Conservation (phyloP, 495 filamentous ascomycete genomes). For the Annulohypoxylon maeteangense region DNA sequence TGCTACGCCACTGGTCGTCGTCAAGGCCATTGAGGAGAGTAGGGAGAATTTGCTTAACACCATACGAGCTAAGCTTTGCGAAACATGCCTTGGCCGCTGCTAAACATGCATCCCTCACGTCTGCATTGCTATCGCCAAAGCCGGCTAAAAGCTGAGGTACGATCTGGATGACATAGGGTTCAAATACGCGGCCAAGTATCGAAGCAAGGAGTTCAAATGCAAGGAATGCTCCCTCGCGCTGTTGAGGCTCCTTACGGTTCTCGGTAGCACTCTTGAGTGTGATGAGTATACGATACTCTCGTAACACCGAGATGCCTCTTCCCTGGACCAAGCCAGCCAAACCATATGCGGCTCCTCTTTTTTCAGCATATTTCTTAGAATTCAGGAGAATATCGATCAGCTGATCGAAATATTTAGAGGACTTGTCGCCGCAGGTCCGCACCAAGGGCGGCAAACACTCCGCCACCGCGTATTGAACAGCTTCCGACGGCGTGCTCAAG, state of each 20-base stretch:
- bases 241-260: conserved; percentile 89
- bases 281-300: conserved; percentile 86
- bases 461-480: conserved; percentile 94
- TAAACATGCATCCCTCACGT: conserved; percentile 91
- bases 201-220: conserved; percentile 90
- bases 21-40: conserved; percentile 92
- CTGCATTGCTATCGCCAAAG: conserved; percentile 87
- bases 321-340: conserved; percentile 90
- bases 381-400: conserved; percentile 81
- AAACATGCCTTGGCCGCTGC: conserved; percentile 96
- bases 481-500: conserved; percentile 93
- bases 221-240: conserved; percentile 87
- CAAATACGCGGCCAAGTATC: conserved; percentile 86
- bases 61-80: conserved; percentile 89
- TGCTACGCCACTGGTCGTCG: conserved; percentile 96
- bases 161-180: conserved; percentile 95
- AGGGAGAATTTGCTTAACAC: conserved; percentile 92
- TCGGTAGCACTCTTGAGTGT: conserved; percentile 80
- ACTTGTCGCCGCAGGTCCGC: conserved; percentile 77
- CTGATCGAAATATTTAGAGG: conserved; percentile 80
- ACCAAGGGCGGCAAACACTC: conserved; percentile 92
- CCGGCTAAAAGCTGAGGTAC: conserved; percentile 88
- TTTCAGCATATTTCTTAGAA: conserved; percentile 87
- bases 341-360: conserved; percentile 94
- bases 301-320: conserved; percentile 81